Conservation (phyloP, 345 rosid species). For the Eucalyptus sp. region DNA sequence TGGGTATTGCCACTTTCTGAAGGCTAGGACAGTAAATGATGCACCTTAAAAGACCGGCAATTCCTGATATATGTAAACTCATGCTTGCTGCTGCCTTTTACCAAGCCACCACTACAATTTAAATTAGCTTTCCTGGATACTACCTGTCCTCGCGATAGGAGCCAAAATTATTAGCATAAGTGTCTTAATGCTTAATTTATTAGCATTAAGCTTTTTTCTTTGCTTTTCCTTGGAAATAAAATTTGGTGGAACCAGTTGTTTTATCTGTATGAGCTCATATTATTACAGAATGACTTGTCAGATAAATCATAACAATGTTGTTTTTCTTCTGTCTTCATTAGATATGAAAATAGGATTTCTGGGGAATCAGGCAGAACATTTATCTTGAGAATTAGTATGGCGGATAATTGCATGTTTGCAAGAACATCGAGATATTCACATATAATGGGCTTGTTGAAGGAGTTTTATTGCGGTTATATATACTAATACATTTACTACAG, state of each 20-base stretch:
- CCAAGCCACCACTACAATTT: not conserved
- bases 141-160: not conserved
- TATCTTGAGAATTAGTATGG: not conserved
- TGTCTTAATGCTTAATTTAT: not conserved
- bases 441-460: not conserved
- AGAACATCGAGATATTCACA: not conserved
- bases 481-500: not conserved
- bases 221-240: not conserved
- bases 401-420: not conserved
- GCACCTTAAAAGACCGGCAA: not conserved
- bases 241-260: not conserved
- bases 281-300: not conserved
- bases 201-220: not conserved
- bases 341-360: not conserved
- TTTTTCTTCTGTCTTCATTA: not conserved
- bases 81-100: not conserved
- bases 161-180: not conserved
- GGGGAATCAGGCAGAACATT: not conserved
- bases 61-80: not conserved
- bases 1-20: not conserved
- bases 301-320: not conserved
- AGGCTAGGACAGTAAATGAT: not conserved
- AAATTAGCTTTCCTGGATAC: not conserved
- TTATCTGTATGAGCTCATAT: not conserved
- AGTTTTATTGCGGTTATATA: not conserved